Conservation (phyloP, 805 yeast genomes). For the Saccharomycopsis fodiens region DNA sequence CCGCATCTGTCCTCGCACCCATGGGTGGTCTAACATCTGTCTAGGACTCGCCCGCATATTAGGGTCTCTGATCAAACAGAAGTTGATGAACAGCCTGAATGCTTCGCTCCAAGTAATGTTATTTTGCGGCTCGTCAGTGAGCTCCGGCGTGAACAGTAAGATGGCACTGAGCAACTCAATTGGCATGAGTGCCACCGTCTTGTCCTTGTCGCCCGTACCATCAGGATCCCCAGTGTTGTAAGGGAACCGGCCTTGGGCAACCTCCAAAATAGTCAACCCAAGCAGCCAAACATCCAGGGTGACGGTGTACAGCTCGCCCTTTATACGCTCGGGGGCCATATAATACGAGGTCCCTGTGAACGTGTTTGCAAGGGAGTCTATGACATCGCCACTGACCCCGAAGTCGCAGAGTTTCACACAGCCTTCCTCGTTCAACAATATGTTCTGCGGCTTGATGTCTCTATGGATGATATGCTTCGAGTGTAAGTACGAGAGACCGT, state of each 20-base stretch:
- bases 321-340: conserved; percentile 98
- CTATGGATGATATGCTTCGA: conserved; percentile 85
- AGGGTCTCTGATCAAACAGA: conserved; percentile 75
- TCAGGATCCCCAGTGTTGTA: conserved; percentile 34
- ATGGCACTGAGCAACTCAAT: conserved; percentile 80
- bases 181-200: conserved; percentile 57
- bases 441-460: conserved; percentile 94
- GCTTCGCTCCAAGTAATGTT: conserved; percentile 76
- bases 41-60: conserved; percentile 83
- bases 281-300: conserved; percentile 96
- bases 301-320: conserved; percentile 92
- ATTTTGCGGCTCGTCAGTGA: conserved; percentile 68
- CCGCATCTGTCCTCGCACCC: conserved; percentile 74
- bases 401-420: conserved; percentile 92
- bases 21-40: conserved; percentile 90
- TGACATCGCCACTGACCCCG: conserved; percentile 97
- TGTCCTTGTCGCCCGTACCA: conserved; percentile 29
- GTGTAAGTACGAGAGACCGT: conserved; percentile 83
- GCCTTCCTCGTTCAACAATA: conserved; percentile 66
- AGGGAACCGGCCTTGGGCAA: conserved; percentile 89
- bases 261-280: conserved; percentile 87
- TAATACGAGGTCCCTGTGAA: conserved; percentile 96
- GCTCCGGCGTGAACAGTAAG: conserved; percentile 71
- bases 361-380: conserved; percentile 89
- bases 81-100: conserved; percentile 73